Conservation (phyloP, 148 eudicot species). For the Rheum nobile region DNA sequence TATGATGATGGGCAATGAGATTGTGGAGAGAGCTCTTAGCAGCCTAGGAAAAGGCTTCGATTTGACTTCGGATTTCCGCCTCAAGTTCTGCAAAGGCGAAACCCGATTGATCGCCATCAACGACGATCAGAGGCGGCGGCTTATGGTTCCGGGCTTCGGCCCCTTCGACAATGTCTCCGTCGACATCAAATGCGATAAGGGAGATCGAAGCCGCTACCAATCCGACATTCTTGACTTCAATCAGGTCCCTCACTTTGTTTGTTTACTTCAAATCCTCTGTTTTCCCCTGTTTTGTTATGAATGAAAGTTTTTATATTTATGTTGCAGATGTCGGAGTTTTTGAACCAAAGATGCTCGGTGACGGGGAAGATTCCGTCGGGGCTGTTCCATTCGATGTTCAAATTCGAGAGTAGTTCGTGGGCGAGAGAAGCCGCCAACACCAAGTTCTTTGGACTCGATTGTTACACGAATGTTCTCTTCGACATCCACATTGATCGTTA, state of each 20-base stretch:
- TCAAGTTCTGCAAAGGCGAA: constrained; percentile 57
- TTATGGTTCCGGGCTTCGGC: constrained; percentile 53
- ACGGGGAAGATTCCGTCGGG: constrained; percentile 78
- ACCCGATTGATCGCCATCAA: constrained; percentile 39
- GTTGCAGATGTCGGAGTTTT: constrained; percentile 65
- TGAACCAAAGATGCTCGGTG: constrained; percentile 44
- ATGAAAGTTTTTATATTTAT: neutral
- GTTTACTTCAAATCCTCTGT: neutral
- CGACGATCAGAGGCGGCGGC: constrained; percentile 24
- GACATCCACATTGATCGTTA: constrained; percentile 47
- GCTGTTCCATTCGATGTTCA: constrained; percentile 52
- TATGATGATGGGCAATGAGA: constrained; percentile 2
- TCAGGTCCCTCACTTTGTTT: too few species aligned
- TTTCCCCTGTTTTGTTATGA: neutral
- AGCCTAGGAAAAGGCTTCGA: constrained; percentile 83
- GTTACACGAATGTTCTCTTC: constrained; percentile 45
- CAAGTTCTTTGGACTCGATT: constrained; percentile 54
- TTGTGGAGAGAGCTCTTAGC: constrained; percentile 37
- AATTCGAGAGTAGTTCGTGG: constrained; percentile 66
- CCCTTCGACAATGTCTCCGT: constrained; percentile 26
- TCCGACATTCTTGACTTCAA: constrained; percentile 70
- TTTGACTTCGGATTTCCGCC: constrained; percentile 57
- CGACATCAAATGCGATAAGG: constrained; percentile 80
- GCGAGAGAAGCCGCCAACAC: constrained; percentile 48
- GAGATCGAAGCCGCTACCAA: constrained; percentile 67